Percentiles rank a stretch among this genome's conserved stretches.
Conservation (phyloP, 75 land plant genomes). For the Ceratopteris richardii region DNA sequence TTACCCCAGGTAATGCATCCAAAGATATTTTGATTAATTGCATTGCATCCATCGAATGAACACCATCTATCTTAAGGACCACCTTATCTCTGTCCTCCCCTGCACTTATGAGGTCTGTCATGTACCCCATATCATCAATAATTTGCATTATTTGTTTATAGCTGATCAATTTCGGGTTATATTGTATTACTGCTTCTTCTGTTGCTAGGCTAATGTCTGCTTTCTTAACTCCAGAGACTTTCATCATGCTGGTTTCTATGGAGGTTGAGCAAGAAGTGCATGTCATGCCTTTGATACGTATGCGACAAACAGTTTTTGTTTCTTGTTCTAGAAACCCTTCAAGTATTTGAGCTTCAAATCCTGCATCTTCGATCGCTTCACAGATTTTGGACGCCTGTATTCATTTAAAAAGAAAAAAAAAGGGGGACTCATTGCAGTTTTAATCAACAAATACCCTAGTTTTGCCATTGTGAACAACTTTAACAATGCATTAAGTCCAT, state of each 20-base stretch:
- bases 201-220: slow-evolving; percentile 82
- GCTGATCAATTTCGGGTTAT: slow-evolving; percentile 51
- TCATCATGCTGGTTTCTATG: slow-evolving; percentile 45
- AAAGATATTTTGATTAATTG: slow-evolving; percentile 31
- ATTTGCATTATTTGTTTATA: slow-evolving; percentile 33
- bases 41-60: slow-evolving; percentile 33
- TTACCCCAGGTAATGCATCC: slow-evolving; percentile 55
- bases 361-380: slow-evolving; percentile 66
- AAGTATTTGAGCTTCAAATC: slow-evolving; percentile 45
- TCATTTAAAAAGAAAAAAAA: too few species aligned
- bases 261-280: slow-evolving; percentile 93
- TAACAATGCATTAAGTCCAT: too few species aligned
- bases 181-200: slow-evolving; percentile 78
- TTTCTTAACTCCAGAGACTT: slow-evolving; percentile 64
- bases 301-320: slow-evolving; percentile 43
- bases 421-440: too few species aligned
- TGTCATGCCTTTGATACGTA: slow-evolving; percentile 87
- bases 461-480: too few species aligned
- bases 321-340: slow-evolving; percentile 39
- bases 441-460: too few species aligned
- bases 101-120: slow-evolving; percentile 60
- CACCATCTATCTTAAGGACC: slow-evolving; percentile 52
- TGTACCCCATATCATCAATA: slow-evolving; percentile 73
- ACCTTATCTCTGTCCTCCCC: slow-evolving; percentile 68
- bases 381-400: slow-evolving; percentile 58